A percentile compares a stretch with the other conserved stretches of the same genome.
Conservation (phyloP, 768 basidiomycete species). For the Trametes meyenii region DNA sequence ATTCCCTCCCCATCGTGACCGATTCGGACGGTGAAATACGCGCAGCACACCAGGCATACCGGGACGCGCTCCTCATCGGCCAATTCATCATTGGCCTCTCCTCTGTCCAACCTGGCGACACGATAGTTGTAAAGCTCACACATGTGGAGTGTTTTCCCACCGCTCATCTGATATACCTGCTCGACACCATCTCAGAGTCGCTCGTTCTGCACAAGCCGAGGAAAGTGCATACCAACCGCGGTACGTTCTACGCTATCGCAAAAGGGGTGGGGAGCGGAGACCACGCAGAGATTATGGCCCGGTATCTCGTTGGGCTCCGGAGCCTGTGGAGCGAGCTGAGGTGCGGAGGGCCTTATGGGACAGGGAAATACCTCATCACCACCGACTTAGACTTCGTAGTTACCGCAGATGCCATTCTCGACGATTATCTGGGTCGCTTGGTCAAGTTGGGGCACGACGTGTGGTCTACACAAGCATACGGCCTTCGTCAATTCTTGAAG, state of each 20-base stretch:
- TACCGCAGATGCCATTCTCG: conserved; percentile 24
- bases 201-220: conserved; percentile 35
- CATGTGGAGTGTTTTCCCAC: conserved; percentile 34
- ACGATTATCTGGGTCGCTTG: conserved; percentile 28
- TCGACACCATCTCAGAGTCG: conserved; percentile 32
- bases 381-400: conserved; percentile 37
- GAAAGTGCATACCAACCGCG: conserved; percentile 34
- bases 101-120: conserved; percentile 30
- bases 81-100: conserved; percentile 37
- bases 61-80: conserved; percentile 34
- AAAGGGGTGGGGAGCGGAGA: conserved; percentile 31
- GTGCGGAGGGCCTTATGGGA: conserved; percentile 25
- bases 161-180: conserved; percentile 34
- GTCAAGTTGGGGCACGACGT: conserved; percentile 30
- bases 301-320: conserved; percentile 26
- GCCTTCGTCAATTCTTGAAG: conserved; percentile 26
- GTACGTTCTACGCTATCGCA: conserved; percentile 38
- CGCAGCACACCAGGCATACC: conserved; percentile 15
- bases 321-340: conserved; percentile 34
- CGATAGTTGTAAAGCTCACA: conserved; percentile 38
- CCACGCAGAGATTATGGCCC: conserved; percentile 3
- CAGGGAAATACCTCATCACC: conserved; percentile 21
- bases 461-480: conserved; percentile 33
- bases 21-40: conserved; percentile 1
- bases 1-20: neutral